These are phyloP conservation scores for Alternaria gaisen DNA, from an alignment of 2,329 filamentous ascomycete species.

Conservation along the genomic window DNA sequence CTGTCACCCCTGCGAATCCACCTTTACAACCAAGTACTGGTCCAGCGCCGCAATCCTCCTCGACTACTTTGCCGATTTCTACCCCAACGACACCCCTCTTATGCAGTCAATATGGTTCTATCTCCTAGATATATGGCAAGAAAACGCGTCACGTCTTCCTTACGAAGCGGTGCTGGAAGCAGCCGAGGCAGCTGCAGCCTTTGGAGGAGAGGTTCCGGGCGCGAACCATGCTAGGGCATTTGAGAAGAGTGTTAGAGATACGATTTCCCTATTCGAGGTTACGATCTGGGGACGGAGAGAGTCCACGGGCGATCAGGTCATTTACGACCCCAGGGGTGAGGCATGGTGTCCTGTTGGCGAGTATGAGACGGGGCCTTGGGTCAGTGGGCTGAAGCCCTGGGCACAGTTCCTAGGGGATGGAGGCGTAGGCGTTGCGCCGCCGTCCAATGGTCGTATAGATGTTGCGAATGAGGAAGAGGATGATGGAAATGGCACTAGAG, in stretches of 20 bases:
- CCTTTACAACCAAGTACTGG: conserved; percentile 27
- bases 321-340: conserved; percentile 19
- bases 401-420: conserved; percentile 36
- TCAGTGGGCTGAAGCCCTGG: conserved; percentile 39
- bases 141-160: conserved; percentile 8
- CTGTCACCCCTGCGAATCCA: conserved; percentile 12
- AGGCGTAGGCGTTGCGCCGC: conserved; percentile 27
- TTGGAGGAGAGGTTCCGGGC: background rate
- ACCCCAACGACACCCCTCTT: conserved; percentile 20
- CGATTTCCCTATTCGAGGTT: conserved; percentile 7
- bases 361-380: conserved; percentile 25
- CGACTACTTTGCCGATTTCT: conserved; percentile 46
- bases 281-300: conserved; percentile 11
- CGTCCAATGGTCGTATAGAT: background rate
- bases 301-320: background rate
- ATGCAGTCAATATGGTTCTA: conserved; percentile 43
- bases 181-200: background rate
- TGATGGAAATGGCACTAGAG: background rate
- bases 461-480: background rate
- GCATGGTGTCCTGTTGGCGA: background rate
- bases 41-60: conserved; percentile 26
- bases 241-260: background rate
- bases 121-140: conserved; percentile 36
- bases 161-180: conserved; percentile 10
- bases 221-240: conserved; percentile 6